Conservation (phyloP, 352 stramenopile genomes). For the Phytophthora chlamydospora region DNA sequence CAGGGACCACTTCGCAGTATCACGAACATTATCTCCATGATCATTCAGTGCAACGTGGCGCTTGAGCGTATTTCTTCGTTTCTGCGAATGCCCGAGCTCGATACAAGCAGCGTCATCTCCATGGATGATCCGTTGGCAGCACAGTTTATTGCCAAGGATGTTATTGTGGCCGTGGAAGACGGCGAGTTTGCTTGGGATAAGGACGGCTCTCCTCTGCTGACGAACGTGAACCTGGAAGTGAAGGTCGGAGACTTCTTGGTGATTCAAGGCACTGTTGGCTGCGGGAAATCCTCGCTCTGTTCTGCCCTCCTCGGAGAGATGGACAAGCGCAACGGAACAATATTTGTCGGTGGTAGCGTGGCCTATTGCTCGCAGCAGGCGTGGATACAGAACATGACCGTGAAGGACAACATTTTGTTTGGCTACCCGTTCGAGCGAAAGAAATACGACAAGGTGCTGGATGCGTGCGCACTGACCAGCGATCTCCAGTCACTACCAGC, state of each 20-base stretch:
- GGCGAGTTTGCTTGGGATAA: slow-evolving; percentile 39
- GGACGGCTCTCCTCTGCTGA: slow-evolving; percentile 21
- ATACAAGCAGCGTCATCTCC: slow-evolving; percentile 28
- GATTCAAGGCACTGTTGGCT: slow-evolving; percentile 49
- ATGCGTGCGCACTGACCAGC: slow-evolving; percentile 80
- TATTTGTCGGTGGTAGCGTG: slow-evolving; percentile 46
- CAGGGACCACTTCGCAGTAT: slow-evolving; percentile 40
- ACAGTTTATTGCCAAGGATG: slow-evolving; percentile 30
- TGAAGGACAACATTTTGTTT: slow-evolving; percentile 97
- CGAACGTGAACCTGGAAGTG: slow-evolving; percentile 42
- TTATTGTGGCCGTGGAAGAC: slow-evolving; percentile 39
- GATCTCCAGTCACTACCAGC: slow-evolving; percentile 86
- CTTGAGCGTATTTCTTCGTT: slow-evolving; percentile 39
- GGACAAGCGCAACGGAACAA: slow-evolving; percentile 43
- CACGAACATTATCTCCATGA: slow-evolving; percentile 29
- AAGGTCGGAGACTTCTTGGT: slow-evolving; percentile 51
- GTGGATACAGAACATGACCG: slow-evolving; percentile 96
- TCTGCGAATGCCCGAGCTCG: slow-evolving; percentile 26
- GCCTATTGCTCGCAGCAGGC: slow-evolving; percentile 89
- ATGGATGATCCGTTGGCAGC: slow-evolving; percentile 36
- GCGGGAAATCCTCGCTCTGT: slow-evolving; percentile 58
- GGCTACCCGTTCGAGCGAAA: slow-evolving; percentile 58
- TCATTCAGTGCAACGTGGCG: slow-evolving; percentile 42
- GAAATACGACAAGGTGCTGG: slow-evolving; percentile 66
- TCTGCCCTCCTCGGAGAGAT: slow-evolving; percentile 77